These are phyloP conservation scores for Aspergillus sp. DNA, from an alignment of 2,329 filamentous ascomycete species.

Conservation along the genomic window DNA sequence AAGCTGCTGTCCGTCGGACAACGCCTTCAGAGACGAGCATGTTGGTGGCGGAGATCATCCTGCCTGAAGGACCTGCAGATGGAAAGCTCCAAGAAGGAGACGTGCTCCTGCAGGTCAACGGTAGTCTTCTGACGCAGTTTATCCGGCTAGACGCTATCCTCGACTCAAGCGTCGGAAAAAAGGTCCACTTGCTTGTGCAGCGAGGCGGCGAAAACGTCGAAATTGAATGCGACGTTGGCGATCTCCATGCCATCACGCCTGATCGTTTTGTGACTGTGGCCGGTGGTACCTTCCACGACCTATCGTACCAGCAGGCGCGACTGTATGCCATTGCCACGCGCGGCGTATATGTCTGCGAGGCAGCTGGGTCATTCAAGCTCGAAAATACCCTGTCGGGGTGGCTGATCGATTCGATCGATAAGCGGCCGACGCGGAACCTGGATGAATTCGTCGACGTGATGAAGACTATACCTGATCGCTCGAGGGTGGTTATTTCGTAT, in stretches of 20 bases:
- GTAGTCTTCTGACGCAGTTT: slow-evolving; percentile 86
- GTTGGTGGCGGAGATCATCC: slow-evolving; percentile 90
- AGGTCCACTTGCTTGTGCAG: slow-evolving; percentile 74
- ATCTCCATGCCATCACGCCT: slow-evolving; percentile 89
- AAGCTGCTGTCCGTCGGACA: slow-evolving; percentile 69
- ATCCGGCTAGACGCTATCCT: slow-evolving; percentile 84
- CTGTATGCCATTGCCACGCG: slow-evolving; percentile 87
- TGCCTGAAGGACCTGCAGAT: slow-evolving; percentile 82
- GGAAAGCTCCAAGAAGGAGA: slow-evolving; percentile 88
- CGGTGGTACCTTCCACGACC: slow-evolving; percentile 86
- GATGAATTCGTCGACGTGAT: slow-evolving; percentile 86
- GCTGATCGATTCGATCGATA: slow-evolving; percentile 86
- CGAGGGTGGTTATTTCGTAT: slow-evolving; percentile 87
- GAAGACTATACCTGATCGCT: slow-evolving; percentile 69
- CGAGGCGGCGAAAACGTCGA: slow-evolving; percentile 81
- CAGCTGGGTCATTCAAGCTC: slow-evolving; percentile 88
- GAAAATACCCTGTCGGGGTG: slow-evolving; percentile 86
- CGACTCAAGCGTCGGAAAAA: slow-evolving; percentile 73
- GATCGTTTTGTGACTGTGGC: slow-evolving; percentile 92
- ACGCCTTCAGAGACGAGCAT: slow-evolving; percentile 94
- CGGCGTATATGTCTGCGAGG: slow-evolving; percentile 91
- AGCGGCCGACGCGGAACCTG: slow-evolving; percentile 81
- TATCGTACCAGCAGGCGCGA: slow-evolving; percentile 96
- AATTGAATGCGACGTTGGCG: slow-evolving; percentile 74
- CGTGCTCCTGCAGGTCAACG: slow-evolving; percentile 86